Percentiles rank a stretch among this genome's conserved stretches.
Evolutionary conservation across 306 rosid genomes (phyloP).

Genomic region (Begonia peltatifolia): DNA sequence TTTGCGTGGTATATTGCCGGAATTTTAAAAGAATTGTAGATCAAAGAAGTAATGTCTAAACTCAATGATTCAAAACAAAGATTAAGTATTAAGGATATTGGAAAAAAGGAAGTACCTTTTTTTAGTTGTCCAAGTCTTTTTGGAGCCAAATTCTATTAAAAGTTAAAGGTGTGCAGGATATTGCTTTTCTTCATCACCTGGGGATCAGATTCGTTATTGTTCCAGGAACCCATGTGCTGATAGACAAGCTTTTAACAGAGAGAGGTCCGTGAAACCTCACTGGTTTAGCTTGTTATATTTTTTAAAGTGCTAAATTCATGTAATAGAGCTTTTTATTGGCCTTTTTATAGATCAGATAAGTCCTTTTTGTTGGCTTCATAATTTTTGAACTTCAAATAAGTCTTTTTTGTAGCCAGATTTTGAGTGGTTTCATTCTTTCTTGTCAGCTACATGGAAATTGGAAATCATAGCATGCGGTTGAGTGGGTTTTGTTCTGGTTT

Average conservation of each 20-base stretch:
- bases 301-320: background rate
- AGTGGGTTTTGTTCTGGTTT: constrained; percentile 11
- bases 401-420: background rate
- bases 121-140: background rate
- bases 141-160: background rate
- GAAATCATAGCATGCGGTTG: too few species aligned
- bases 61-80: too few species aligned
- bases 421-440: background rate
- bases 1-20: too few species aligned
- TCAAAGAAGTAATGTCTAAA: background rate
- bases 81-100: too few species aligned
- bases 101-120: too few species aligned
- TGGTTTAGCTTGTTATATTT: background rate
- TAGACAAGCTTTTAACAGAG: constrained; percentile 64
- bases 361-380: background rate
- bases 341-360: background rate
- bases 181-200: constrained; percentile 89
- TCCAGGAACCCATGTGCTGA: constrained; percentile 80
- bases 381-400: background rate
- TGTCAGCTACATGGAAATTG: too few species aligned
- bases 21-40: too few species aligned
- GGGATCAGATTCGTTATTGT: constrained; percentile 89
- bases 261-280: constrained; percentile 42
- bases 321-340: background rate
- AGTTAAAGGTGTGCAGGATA: constrained; percentile 51